A percentile compares a stretch with the other conserved stretches of the same genome.
phyloP scores from a whole-genome alignment of 176 grass and related monocot genomes.

The Aegilops sharonensis region DNA sequence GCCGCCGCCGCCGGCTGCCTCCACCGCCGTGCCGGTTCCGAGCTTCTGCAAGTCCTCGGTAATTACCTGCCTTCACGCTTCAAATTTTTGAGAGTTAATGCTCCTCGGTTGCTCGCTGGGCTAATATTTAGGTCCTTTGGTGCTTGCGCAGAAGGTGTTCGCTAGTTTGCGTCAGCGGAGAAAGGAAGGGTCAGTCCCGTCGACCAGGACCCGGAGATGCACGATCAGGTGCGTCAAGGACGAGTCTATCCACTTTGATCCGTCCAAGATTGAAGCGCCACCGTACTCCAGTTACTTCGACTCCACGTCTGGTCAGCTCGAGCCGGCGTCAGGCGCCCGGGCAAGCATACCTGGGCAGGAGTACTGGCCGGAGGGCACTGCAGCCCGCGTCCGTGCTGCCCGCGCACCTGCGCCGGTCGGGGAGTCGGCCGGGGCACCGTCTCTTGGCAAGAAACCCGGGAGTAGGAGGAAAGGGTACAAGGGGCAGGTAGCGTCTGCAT shows the following conservation, averaged over 20 bases:
- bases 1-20: conserved; percentile 13
- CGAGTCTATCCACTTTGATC: conserved; percentile 61
- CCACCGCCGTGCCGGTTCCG: neutral
- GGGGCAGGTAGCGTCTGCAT: conserved; percentile 26
- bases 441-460: conserved; percentile 72
- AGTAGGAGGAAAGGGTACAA: conserved; percentile 76
- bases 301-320: conserved; percentile 82
- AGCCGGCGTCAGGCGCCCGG: conserved; percentile 72
- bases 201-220: neutral
- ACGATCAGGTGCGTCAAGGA: conserved; percentile 58
- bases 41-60: conserved; percentile 24
- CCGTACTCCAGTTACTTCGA: conserved; percentile 82
- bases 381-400: conserved; percentile 56
- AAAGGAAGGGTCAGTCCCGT: neutral
- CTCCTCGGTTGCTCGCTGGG: neutral
- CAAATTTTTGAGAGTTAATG: neutral
- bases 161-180: conserved; percentile 33
- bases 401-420: conserved; percentile 72
- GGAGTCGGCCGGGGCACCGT: conserved; percentile 57
- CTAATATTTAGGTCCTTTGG: neutral
- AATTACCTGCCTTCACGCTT: neutral
- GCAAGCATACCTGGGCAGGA: conserved; percentile 77
- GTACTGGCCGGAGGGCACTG: conserved; percentile 95
- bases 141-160: conserved; percentile 47
- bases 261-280: conserved; percentile 68